These are phyloP conservation scores for Trichosporon sp. DNA, from an alignment of 1,284 basidiomycete genomes.

Conservation along the genomic window DNA sequence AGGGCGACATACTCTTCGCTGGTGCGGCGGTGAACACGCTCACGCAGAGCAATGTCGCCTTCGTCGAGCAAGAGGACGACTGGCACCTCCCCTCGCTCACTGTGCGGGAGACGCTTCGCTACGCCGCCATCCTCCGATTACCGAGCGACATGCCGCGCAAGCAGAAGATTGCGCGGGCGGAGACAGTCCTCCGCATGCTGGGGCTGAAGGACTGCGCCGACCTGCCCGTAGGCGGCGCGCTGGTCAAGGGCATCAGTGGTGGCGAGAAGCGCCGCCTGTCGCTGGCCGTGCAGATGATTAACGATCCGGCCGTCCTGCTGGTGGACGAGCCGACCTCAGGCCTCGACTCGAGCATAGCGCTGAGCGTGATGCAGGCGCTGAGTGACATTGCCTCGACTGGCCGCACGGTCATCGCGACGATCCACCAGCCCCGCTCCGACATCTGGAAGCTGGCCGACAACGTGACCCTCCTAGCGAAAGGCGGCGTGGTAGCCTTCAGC, in stretches of 20 bases:
- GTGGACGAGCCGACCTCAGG: constrained; percentile 52
- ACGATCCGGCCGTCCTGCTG: constrained; percentile 51
- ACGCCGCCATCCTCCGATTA: constrained; percentile 53
- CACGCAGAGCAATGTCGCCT: constrained; percentile 48
- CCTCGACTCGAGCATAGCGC: constrained; percentile 53
- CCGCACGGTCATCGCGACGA: constrained; percentile 54
- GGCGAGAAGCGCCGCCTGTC: constrained; percentile 56
- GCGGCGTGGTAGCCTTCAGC: constrained; percentile 48
- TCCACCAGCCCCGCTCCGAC: constrained; percentile 55
- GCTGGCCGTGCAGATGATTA: constrained; percentile 53
- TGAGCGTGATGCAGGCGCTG: constrained; percentile 48
- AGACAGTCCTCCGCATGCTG: constrained; percentile 52
- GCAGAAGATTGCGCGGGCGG: constrained; percentile 51
- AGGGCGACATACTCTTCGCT: constrained; percentile 46
- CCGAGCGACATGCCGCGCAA: constrained; percentile 47
- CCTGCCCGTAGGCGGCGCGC: constrained; percentile 53
- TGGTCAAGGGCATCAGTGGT: constrained; percentile 54
- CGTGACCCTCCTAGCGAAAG: constrained; percentile 53
- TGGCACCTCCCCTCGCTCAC: constrained; percentile 52
- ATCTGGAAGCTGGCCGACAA: constrained; percentile 52
- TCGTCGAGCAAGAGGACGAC: constrained; percentile 55
- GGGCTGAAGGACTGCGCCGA: constrained; percentile 55
- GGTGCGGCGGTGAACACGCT: constrained; percentile 30
- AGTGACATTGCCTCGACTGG: constrained; percentile 53
- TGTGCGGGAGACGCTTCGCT: constrained; percentile 49